Evolutionary conservation across 176 grass and related monocot species (phyloP).

Genomic region (Musa itinerans): DNA sequence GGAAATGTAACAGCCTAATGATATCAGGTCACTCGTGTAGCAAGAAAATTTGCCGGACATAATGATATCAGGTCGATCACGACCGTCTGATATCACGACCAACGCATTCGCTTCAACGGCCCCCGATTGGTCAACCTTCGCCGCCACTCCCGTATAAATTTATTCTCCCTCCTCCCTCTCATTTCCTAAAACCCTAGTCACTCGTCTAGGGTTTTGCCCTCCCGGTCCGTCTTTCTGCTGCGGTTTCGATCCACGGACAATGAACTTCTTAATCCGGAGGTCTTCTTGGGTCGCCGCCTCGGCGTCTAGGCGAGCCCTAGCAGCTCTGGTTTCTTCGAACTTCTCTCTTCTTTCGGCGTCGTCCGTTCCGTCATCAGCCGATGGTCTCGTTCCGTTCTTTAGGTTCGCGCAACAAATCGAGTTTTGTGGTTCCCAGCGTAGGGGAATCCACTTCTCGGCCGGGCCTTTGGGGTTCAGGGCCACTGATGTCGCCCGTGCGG

Average conservation of each 20-base stretch:
- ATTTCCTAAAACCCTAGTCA: conserved; percentile 22
- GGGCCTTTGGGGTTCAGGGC: conserved; percentile 34
- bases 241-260: conserved; percentile 1
- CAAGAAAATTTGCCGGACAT: no score
- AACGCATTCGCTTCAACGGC: no score
- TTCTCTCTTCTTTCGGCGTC: not conserved
- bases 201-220: not conserved
- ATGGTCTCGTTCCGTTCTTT: not conserved
- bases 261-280: conserved; percentile 64
- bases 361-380: not conserved
- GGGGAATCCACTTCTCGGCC: conserved; percentile 41
- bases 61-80: no score
- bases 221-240: not conserved
- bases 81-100: no score
- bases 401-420: not conserved
- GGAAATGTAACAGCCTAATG: no score
- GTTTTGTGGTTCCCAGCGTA: not conserved
- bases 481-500: conserved; percentile 13
- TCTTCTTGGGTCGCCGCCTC: conserved; percentile 30
- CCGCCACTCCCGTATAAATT: not conserved
- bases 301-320: conserved; percentile 24
- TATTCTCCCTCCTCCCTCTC: not conserved
- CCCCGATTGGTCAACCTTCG: not conserved
- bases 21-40: no score
- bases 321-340: conserved; percentile 23